Percentiles rank a stretch among this genome's conserved stretches.
Conservation (phyloP, 164 flowering plant genomes). For the Buxus sempervirens region DNA sequence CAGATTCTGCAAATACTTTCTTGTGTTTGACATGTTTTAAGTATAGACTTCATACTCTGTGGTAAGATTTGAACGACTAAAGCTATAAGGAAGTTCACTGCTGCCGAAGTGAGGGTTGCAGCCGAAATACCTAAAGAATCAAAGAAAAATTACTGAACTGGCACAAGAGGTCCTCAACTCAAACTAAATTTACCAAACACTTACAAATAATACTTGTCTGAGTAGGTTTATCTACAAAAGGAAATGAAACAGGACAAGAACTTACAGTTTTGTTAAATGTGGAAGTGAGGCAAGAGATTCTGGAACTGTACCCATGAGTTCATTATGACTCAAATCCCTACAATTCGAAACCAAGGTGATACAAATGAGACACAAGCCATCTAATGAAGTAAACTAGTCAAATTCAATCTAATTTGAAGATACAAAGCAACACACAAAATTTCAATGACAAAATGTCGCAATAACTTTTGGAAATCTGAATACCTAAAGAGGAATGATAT, state of each 20-base stretch:
- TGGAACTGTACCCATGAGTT: slow-evolving; percentile 45
- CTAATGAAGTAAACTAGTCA: not conserved
- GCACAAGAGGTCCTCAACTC: not conserved
- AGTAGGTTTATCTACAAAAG: not conserved
- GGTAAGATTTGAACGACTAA: slow-evolving; percentile 30
- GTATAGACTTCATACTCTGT: slow-evolving; percentile 50
- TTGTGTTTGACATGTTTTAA: not conserved
- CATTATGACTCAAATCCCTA: slow-evolving; percentile 65
- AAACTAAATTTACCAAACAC: not conserved
- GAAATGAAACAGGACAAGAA: slow-evolving; percentile 1
- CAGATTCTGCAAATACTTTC: not conserved
- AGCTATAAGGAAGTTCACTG: slow-evolving; percentile 28
- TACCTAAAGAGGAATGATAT: no score
- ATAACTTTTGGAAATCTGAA: not conserved
- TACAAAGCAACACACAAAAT: not conserved
- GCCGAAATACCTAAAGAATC: slow-evolving; percentile 42
- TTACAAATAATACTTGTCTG: not conserved
- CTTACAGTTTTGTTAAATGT: slow-evolving; percentile 46
- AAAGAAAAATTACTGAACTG: not conserved
- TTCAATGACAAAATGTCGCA: no score
- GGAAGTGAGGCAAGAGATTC: slow-evolving; percentile 39
- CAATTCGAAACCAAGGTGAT: slow-evolving; percentile 1
- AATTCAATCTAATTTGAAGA: not conserved
- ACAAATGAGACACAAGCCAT: not conserved
- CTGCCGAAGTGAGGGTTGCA: slow-evolving; percentile 46